Percentiles rank a stretch among this genome's conserved stretches.
Evolutionary conservation across 345 rosid genomes (phyloP).

Genomic region (Ricinus communis): DNA sequence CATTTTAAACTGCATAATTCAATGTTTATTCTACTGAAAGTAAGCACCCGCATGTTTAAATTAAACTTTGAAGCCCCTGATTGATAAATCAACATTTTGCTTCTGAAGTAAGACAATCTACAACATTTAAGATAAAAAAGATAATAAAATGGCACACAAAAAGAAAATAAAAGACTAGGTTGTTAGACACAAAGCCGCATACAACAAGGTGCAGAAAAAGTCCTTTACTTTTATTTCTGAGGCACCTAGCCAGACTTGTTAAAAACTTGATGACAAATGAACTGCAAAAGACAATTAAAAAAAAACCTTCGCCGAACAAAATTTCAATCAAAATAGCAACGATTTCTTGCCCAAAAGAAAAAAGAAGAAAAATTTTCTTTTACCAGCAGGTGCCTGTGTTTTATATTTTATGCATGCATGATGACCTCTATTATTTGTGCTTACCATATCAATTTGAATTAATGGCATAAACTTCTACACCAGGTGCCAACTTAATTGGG

Average conservation of each 20-base stretch:
- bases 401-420: neutral
- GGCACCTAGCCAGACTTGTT: neutral
- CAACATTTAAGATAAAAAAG: slow-evolving; percentile 7
- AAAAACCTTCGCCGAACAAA: neutral
- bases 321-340: neutral
- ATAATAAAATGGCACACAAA: neutral
- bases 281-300: neutral
- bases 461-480: neutral
- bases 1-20: too few relatives aligned
- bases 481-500: slow-evolving; percentile 17
- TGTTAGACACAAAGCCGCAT: too few relatives aligned
- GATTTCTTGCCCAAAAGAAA: too few relatives aligned
- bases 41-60: neutral
- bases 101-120: neutral
- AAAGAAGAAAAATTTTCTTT: too few relatives aligned
- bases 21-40: slow-evolving; percentile 15
- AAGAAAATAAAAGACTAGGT: neutral
- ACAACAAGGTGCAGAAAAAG: neutral
- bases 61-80: neutral
- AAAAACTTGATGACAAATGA: neutral
- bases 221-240: neutral
- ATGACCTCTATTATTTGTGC: neutral
- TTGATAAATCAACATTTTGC: slow-evolving; percentile 7
- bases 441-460: slow-evolving; percentile 15
- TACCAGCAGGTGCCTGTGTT: neutral